A percentile compares a stretch with the other conserved stretches of the same genome.
phyloP scores from a whole-genome alignment of 495 filamentous ascomycete genomes.

The Talaromyces adpressus region DNA sequence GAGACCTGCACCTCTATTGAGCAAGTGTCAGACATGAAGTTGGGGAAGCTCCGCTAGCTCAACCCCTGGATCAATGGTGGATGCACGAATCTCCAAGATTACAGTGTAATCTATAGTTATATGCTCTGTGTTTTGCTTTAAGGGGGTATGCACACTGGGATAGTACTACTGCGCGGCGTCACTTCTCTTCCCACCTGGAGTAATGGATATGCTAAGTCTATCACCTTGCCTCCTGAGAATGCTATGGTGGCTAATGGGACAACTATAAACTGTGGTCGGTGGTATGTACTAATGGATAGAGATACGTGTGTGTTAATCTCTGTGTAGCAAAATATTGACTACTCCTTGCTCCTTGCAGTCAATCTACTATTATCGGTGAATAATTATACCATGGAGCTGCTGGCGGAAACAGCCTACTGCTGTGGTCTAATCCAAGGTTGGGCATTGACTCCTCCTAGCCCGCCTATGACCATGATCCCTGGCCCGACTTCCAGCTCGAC shows the following conservation, averaged over 20 bases:
- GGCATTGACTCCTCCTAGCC: neutral
- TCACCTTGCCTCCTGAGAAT: slow-evolving; percentile 5
- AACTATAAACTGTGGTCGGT: slow-evolving; percentile 12
- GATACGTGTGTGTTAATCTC: slow-evolving; percentile 14
- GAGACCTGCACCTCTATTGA: slow-evolving; percentile 10
- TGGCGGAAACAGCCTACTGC: slow-evolving; percentile 11
- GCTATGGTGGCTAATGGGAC: slow-evolving; percentile 14
- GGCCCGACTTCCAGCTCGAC: neutral
- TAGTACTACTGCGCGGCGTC: neutral
- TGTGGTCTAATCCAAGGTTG: neutral
- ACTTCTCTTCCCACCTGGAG: neutral
- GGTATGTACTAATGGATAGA: slow-evolving; percentile 6
- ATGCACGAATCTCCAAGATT: slow-evolving; percentile 3
- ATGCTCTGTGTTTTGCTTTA: slow-evolving; percentile 12
- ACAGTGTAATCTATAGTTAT: neutral
- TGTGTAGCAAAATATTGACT: slow-evolving; percentile 6
- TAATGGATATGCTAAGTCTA: slow-evolving; percentile 1
- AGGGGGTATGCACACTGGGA: slow-evolving; percentile 1
- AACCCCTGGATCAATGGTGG: slow-evolving; percentile 15
- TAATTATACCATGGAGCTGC: slow-evolving; percentile 8
- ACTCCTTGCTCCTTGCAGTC: slow-evolving; percentile 8
- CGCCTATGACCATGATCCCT: neutral
- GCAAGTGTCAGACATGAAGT: neutral
- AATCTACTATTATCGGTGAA: slow-evolving; percentile 9
- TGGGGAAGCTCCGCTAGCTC: neutral